Percentiles rank a stretch among this genome's conserved stretches.
These are phyloP conservation scores for Yarrowia sp. DNA, from an alignment of 805 yeast genomes.

Conservation along the genomic window DNA sequence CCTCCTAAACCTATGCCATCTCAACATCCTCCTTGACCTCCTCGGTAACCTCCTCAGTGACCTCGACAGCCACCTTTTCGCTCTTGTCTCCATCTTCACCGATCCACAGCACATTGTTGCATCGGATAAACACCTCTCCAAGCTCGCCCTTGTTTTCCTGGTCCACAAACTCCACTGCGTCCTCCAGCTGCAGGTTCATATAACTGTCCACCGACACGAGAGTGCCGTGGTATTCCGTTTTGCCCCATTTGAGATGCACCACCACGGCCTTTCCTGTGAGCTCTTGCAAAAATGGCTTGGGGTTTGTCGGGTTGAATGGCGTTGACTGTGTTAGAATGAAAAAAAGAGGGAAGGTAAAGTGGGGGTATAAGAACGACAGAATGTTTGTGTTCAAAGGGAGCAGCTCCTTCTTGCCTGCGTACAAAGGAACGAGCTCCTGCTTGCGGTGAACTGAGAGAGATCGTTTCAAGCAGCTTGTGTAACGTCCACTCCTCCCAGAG, in stretches of 20 bases:
- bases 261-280: slow-evolving; percentile 67
- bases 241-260: slow-evolving; percentile 86
- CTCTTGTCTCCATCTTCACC: slow-evolving; percentile 41
- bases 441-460: too few species aligned
- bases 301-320: slow-evolving; percentile 58
- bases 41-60: not conserved
- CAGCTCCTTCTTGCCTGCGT: too few species aligned
- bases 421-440: too few species aligned
- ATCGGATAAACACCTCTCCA: slow-evolving; percentile 75
- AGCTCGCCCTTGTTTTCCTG: slow-evolving; percentile 52
- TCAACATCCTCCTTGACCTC: slow-evolving; percentile 19
- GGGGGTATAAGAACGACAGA: too few species aligned
- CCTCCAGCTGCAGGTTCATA: slow-evolving; percentile 79
- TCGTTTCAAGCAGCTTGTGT: too few species aligned
- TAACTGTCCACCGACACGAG: slow-evolving; percentile 82
- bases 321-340: slow-evolving; percentile 5
- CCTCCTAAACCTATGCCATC: not conserved
- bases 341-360: too few species aligned
- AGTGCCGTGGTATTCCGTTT: slow-evolving; percentile 79
- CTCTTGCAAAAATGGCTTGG: slow-evolving; percentile 83
- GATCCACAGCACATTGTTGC: slow-evolving; percentile 84
- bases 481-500: too few species aligned
- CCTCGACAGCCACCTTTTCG: slow-evolving; percentile 17
- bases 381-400: too few species aligned
- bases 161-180: slow-evolving; percentile 53